Percentiles rank a stretch among this genome's conserved stretches.
These are phyloP conservation scores for Cyberlindnera lachancei DNA, from an alignment of 805 yeast genomes.

Conservation along the genomic window DNA sequence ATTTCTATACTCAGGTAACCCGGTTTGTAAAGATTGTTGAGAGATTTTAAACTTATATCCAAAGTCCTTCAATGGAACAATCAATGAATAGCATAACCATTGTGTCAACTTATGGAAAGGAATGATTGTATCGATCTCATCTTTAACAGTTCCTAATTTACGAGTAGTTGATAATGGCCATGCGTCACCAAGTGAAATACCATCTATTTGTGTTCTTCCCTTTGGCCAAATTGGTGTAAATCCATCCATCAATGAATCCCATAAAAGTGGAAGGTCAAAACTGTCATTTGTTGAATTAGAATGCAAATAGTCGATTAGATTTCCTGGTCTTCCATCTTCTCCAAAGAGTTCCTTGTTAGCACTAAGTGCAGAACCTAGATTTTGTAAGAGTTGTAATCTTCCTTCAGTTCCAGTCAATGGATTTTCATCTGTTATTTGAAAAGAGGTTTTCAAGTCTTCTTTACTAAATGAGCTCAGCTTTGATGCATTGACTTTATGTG, in stretches of 20 bases:
- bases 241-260: conserved; percentile 52
- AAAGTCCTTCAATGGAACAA: conserved; percentile 41
- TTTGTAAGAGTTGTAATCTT: conserved; percentile 36
- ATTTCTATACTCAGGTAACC: conserved; percentile 80
- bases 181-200: conserved; percentile 52
- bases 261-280: conserved; percentile 39
- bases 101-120: conserved; percentile 63
- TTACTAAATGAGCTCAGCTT: conserved; percentile 30
- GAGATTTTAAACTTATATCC: conserved; percentile 49
- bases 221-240: conserved; percentile 55
- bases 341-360: conserved; percentile 38
- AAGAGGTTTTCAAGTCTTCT: conserved; percentile 30
- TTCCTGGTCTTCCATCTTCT: conserved; percentile 43
- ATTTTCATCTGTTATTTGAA: conserved; percentile 42
- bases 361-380: conserved; percentile 40
- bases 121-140: conserved; percentile 33
- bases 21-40: conserved; percentile 75
- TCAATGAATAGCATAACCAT: conserved; percentile 57
- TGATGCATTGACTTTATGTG: conserved; percentile 37
- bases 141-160: conserved; percentile 14
- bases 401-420: conserved; percentile 51
- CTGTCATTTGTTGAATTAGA: conserved; percentile 11
- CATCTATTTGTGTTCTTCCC: conserved; percentile 44
- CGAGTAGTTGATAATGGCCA: conserved; percentile 40
- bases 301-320: conserved; percentile 41